Evolutionary conservation across 768 basidiomycete species (phyloP).

Genomic region (Kockovaella imperatae): DNA sequence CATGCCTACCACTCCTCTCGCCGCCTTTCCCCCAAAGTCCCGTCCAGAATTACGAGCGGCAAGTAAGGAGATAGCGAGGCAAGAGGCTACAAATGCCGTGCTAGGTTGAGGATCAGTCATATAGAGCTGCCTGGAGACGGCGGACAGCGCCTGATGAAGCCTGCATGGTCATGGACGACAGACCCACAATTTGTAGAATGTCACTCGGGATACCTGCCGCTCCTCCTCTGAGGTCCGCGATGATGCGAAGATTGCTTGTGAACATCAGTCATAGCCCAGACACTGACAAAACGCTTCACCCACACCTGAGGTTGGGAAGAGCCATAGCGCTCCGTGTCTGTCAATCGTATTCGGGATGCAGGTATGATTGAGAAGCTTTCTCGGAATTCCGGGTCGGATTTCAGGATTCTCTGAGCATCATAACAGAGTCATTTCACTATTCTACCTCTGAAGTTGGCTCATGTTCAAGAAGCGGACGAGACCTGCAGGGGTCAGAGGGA

Average conservation of each 20-base stretch:
- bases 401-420: no score
- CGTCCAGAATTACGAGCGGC: slow-evolving; percentile 29
- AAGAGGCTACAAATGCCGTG: slow-evolving; percentile 43
- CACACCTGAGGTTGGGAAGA: slow-evolving; percentile 38
- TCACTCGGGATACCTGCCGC: slow-evolving; percentile 38
- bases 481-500: slow-evolving; percentile 40
- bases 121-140: background rate
- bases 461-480: slow-evolving; percentile 48
- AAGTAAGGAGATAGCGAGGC: slow-evolving; percentile 41
- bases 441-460: no score
- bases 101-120: slow-evolving; percentile 8
- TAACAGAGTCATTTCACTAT: no score
- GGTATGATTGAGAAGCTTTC: no score
- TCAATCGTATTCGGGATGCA: no score
- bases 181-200: slow-evolving; percentile 45
- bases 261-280: background rate
- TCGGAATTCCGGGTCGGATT: no score
- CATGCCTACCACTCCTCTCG: slow-evolving; percentile 24
- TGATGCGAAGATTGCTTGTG: slow-evolving; percentile 42
- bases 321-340: no score
- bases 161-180: background rate
- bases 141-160: background rate
- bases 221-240: slow-evolving; percentile 45
- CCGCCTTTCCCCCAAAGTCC: slow-evolving; percentile 29
- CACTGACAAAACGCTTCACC: background rate